Conservation (phyloP, 163 green algal species). For the Scenedesmus sp. region DNA sequence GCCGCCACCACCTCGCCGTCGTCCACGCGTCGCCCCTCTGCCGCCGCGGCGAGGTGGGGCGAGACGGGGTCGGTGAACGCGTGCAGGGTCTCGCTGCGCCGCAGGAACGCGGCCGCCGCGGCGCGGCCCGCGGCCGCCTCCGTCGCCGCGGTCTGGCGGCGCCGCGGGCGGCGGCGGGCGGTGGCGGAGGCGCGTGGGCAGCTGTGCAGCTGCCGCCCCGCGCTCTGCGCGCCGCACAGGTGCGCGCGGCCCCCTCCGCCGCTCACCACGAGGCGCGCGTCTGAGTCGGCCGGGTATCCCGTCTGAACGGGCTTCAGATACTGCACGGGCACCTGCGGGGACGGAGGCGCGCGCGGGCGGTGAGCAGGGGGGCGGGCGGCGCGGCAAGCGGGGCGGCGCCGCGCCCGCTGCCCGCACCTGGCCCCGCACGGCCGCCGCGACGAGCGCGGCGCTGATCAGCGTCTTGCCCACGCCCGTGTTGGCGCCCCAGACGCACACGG, state of each 20-base stretch:
- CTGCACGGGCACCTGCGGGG: conserved; percentile 59
- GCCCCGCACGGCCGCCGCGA: conserved; percentile 53
- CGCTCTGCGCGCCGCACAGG: neutral
- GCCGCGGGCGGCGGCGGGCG: neutral
- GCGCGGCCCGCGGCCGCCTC: neutral
- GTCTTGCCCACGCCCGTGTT: conserved; percentile 98
- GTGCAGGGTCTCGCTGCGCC: conserved; percentile 65
- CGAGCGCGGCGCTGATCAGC: conserved; percentile 83
- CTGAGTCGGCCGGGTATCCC: conserved; percentile 86
- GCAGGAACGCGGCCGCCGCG: conserved; percentile 10
- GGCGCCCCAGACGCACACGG: conserved; percentile 84
- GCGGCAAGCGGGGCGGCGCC: no score
- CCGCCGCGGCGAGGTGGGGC: conserved; percentile 81
- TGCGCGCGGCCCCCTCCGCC: no score
- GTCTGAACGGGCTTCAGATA: conserved; percentile 98
- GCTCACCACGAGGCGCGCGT: conserved; percentile 75
- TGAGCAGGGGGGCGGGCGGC: no score
- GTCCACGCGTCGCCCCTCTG: conserved; percentile 49
- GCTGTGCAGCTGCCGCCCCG: neutral
- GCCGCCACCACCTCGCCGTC: conserved; percentile 52
- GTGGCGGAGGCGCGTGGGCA: neutral
- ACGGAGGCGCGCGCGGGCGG: no score
- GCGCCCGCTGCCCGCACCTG: conserved; percentile 46
- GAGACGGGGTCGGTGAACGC: conserved; percentile 82
- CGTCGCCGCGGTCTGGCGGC: neutral